Evolutionary conservation across 1,284 basidiomycete genomes (phyloP), one percentile per base, ranked within the genome.

Genomic region (Vanrija humicola): DNA sequence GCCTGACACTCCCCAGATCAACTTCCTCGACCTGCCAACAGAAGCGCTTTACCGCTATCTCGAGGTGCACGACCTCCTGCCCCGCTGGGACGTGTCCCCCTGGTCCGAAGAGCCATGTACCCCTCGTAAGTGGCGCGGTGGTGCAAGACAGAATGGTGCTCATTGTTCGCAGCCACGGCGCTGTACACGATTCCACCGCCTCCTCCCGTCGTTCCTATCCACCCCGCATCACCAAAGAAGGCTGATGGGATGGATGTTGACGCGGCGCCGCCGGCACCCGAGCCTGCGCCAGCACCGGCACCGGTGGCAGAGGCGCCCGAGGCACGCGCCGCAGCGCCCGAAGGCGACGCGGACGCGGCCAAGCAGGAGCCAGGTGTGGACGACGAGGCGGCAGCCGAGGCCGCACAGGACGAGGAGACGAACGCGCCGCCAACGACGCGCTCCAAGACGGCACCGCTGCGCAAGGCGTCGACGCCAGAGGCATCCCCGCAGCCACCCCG

Each of bases 61-160:
- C 26, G 70, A 73, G 52, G 43, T 55, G 15, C 65, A 74, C 48
- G 73, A 75, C 46, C 63, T 75, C 6, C 54, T 74, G 44, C 73
- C 73, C 0, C 59, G 66, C 45, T 75, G 69, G 69, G 64, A 68
- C 40, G 61, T 64, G 6, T 73, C 70, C 16, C 73, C 73, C 6
- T 75, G 73, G 73, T 71, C 68, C 16, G 73, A 75, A 55, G 63
- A 68, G 15, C 69, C 70, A 1, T 69, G 68, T 51, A 68, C 62
- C 15, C 69, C 71, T 29, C 73, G 73, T 75, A 25, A 59, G 70
- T 65, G 14, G 3, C 12, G 9, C 16, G 6, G 34, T 14, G 9
- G 7, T 14, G 38, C 19, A 9, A 16, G 15, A 3, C 16, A 34
- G 34, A 10, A 9, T 16, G 19, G 2, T 19, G 40, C 40, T 42